Evolutionary conservation across 108 stramenopile species (phyloP), one percentile per base, ranked within the genome.

Genomic region (Chaetoceros tenuissimus): DNA sequence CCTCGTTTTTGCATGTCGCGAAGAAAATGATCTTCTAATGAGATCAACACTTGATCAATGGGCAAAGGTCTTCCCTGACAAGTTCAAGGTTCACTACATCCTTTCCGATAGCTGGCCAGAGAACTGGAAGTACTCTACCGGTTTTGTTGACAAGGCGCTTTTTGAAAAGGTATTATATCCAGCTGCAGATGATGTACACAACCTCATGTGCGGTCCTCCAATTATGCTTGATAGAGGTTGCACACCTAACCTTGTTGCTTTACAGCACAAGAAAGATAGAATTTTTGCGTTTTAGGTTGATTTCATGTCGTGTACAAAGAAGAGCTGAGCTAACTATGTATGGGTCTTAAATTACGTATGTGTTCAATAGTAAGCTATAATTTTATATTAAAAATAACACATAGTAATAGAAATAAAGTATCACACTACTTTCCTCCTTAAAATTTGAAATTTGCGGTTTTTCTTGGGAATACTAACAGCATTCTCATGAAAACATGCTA

Each of bases 201-300:
- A 84, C 59, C 81, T 99, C 51, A 94, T 97, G 92, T 99, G 98
- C 64, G 98, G 98, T 28, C 98, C 98, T 3, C 96, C 96, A 23
- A 81, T 94, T 53, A 99, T 99, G 98, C 53, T 99, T 46, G 90
- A 95, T 18, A 84, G 75, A 28, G 96, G 89, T 48, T 87, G 85
- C 62, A 81, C 68, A 25, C 89, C 89, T 13, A 85, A 81, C 64
- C 70, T 81, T 60, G 67, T 53, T 29, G 73, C 82, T 18, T 63
- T 92, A 51, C 73, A 77, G 20, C 89, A 92, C 62, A 55, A 59
- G 17, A 78, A 77, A 51, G 58, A 62, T 24, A 60, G 67, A 28
- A 77, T 92, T 31, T 87, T 92, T 55, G 73, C 78, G 17, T 92
- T 92, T 49, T 92, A 87, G 66, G 34, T 31, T 2, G 19, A 48